Evolutionary conservation across 163 green algal genomes (phyloP).

Genomic region (Prototheca wickerhamii): DNA sequence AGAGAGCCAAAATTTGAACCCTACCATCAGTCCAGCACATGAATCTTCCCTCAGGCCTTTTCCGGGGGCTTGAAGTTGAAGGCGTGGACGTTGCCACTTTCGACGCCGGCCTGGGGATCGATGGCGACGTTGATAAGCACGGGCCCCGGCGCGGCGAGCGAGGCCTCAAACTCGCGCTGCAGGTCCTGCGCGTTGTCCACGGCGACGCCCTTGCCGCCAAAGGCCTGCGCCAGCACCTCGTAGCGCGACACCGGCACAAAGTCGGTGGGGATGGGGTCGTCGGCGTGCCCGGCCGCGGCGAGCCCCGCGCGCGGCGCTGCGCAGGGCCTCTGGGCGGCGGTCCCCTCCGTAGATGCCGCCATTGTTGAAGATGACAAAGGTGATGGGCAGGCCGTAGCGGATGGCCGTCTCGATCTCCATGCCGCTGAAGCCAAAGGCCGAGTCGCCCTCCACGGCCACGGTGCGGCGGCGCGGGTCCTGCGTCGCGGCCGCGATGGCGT

Average conservation of each 20-base stretch:
- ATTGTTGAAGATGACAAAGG: slow-evolving; percentile 76
- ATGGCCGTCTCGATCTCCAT: slow-evolving; percentile 64
- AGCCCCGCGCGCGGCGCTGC: slow-evolving; percentile 24
- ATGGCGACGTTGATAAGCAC: slow-evolving; percentile 62
- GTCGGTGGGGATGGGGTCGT: slow-evolving; percentile 59
- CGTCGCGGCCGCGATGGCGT: slow-evolving; percentile 47
- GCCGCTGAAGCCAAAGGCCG: slow-evolving; percentile 71
- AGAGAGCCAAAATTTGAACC: too few species aligned
- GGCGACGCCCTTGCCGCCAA: slow-evolving; percentile 47
- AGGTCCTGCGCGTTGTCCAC: slow-evolving; percentile 37
- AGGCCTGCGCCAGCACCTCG: slow-evolving; percentile 63
- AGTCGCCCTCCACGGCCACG: slow-evolving; percentile 72
- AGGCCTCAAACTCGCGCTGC: slow-evolving; percentile 15
- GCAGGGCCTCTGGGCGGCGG: slow-evolving; percentile 31
- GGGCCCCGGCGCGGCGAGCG: slow-evolving; percentile 28
- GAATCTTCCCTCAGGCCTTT: slow-evolving; percentile 6
- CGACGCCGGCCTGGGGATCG: slow-evolving; percentile 63
- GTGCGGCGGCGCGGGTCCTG: slow-evolving; percentile 37
- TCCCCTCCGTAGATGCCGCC: slow-evolving; percentile 75
- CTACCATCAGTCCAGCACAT: too few species aligned
- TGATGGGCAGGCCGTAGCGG: slow-evolving; percentile 58
- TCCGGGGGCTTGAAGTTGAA: slow-evolving; percentile 35
- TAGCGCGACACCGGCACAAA: slow-evolving; percentile 57
- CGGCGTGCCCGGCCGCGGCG: slow-evolving; percentile 18
- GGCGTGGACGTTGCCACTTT: slow-evolving; percentile 50